These are phyloP conservation scores for Ophiostoma pallidulum DNA, from an alignment of 2,329 filamentous ascomycete genomes.

Conservation along the genomic window DNA sequence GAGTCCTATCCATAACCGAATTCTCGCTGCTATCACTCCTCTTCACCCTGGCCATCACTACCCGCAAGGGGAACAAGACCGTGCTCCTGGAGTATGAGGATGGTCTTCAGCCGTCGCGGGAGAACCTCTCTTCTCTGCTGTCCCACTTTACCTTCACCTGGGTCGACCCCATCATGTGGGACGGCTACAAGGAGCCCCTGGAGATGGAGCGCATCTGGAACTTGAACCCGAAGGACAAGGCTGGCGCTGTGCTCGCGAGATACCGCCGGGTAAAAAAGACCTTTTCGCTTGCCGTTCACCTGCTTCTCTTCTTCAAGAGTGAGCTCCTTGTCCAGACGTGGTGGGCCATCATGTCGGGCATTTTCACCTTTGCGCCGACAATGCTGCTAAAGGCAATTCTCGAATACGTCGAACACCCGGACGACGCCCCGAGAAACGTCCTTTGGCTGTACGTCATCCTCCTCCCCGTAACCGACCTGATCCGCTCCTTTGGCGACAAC, in stretches of 20 bases:
- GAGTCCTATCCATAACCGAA: slow-evolving; percentile 59
- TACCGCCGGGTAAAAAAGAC: slow-evolving; percentile 84
- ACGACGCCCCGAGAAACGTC: slow-evolving; percentile 67
- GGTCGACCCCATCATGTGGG: slow-evolving; percentile 83
- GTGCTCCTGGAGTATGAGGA: slow-evolving; percentile 85
- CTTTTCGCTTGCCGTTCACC: slow-evolving; percentile 64
- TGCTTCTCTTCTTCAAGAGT: slow-evolving; percentile 75
- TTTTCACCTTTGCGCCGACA: slow-evolving; percentile 87
- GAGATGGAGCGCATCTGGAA: slow-evolving; percentile 90
- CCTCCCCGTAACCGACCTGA: slow-evolving; percentile 70
- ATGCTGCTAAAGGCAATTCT: slow-evolving; percentile 84
- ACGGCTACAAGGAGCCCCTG: slow-evolving; percentile 75
- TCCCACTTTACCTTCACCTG: slow-evolving; percentile 83
- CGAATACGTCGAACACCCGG: slow-evolving; percentile 83
- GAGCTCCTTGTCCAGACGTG: slow-evolving; percentile 65
- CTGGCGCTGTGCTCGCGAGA: slow-evolving; percentile 64
- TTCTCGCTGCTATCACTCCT: slow-evolving; percentile 69
- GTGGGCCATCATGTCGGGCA: slow-evolving; percentile 69
- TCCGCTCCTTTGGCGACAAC: slow-evolving; percentile 74
- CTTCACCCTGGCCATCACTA: slow-evolving; percentile 65
- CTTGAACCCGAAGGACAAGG: slow-evolving; percentile 77
- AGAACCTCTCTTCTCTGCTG: slow-evolving; percentile 79
- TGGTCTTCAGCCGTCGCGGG: slow-evolving; percentile 74
- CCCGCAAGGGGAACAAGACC: slow-evolving; percentile 83
- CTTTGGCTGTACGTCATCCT: slow-evolving; percentile 94